Evolutionary conservation across 345 rosid genomes (phyloP).

Genomic region (Angophora floribunda): DNA sequence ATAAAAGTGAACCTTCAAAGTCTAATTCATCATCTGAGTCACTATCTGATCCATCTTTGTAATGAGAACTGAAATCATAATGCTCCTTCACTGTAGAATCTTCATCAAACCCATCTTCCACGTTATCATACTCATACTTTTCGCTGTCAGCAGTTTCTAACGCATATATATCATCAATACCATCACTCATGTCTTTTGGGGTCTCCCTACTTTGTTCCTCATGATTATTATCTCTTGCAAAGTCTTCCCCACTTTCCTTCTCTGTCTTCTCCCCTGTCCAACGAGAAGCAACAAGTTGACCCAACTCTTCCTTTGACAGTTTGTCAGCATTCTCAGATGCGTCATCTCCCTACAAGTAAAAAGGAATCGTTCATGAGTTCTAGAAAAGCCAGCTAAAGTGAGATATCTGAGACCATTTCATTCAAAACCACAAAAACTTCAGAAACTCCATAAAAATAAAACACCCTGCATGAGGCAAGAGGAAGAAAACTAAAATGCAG

Average conservation of each 20-base stretch:
- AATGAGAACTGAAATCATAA: constrained; percentile 34
- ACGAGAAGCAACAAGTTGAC: constrained; percentile 92
- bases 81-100: constrained; percentile 40
- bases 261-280: constrained; percentile 82
- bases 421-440: background rate
- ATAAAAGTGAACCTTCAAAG: constrained; percentile 38
- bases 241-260: constrained; percentile 24
- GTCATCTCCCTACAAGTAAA: constrained; percentile 25
- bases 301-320: constrained; percentile 86
- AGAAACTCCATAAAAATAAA: background rate
- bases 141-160: constrained; percentile 54
- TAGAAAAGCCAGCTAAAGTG: background rate
- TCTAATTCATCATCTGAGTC: constrained; percentile 36
- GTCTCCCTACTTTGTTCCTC: constrained; percentile 38
- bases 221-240: constrained; percentile 21
- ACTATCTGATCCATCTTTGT: constrained; percentile 43
- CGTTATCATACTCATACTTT: constrained; percentile 36
- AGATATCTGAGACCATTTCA: background rate
- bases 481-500: background rate
- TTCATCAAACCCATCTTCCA: constrained; percentile 42
- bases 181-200: constrained; percentile 28
- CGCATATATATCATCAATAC: constrained; percentile 52
- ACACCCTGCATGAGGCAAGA: background rate
- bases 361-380: background rate
- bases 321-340: constrained; percentile 41